Evolutionary conservation across 768 basidiomycete species (phyloP), one percentile per base, ranked within the genome.

Genomic region (Lactarius sp.): DNA sequence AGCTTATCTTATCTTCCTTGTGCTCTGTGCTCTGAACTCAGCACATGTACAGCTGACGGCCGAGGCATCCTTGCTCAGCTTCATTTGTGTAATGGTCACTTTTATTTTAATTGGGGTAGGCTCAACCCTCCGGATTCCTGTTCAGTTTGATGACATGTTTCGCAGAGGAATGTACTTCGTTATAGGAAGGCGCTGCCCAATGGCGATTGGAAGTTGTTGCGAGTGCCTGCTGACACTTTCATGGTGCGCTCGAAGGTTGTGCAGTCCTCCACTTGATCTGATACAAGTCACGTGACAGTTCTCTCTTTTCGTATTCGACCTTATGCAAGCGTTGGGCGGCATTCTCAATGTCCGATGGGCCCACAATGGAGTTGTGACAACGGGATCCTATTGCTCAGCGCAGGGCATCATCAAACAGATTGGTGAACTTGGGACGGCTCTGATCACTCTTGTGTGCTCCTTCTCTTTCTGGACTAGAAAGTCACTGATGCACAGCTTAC

Each of bases 351-450:
- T 77, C 8, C 72, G 70, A 63, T 79, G 78, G 46, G 47, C 37
- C 39, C 37, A 42, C 60, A 41, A 18, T 2, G 77, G 77, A 12
- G 67, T 68, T 20, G 75, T 79, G 4, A 65, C 71, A 46, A 69
- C 65, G 1, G 76, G 76, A 13, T 14, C 55, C 0, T 78, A 72
- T 58, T 79, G 78, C 62, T 70, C 71, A 8, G 72, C 76, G 2
- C 77, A 79, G 70, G 75, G 76, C 20, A 68, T 75, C 46, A 64
- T 79, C 4, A 74, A 78, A 60, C 76, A 78, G 59, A 50, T 78
- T 1, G 78, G 80, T 16, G 79, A 80, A 56, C 74, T 77, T 7
- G 75, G 73, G 31, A 77, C 75, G 6, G 78, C 77, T 4, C 72
- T 80, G 52, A 74, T 74, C 2, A 80, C 77, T 36, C 70, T 80